phyloP scores from a whole-genome alignment of 164 flowering plant genomes.

The Aristolochia californica region DNA sequence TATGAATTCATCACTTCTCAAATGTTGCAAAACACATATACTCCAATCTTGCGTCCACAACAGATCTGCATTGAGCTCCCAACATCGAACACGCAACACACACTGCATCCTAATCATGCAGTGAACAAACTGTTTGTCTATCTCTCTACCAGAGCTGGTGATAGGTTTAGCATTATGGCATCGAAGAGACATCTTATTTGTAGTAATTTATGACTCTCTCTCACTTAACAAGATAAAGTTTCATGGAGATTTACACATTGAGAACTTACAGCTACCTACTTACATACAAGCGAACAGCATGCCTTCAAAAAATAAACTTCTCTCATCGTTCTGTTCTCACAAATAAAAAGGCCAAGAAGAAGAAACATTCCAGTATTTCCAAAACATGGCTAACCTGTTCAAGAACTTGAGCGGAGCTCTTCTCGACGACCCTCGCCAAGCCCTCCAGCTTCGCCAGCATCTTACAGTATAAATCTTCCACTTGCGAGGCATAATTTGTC shows the following conservation, averaged over 20 bases:
- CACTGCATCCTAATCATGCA: too few relatives aligned
- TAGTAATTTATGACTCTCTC: neutral
- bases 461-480: conserved; percentile 73
- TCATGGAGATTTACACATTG: neutral
- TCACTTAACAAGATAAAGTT: neutral
- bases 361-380: neutral
- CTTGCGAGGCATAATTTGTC: conserved; percentile 30
- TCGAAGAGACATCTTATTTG: too few relatives aligned
- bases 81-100: too few relatives aligned
- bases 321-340: neutral
- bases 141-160: too few relatives aligned
- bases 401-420: conserved; percentile 41
- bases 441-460: conserved; percentile 69
- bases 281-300: too few relatives aligned
- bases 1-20: too few relatives aligned
- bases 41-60: too few relatives aligned
- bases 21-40: too few relatives aligned
- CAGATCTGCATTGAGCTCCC: too few relatives aligned
- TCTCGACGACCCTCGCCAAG: conserved; percentile 56
- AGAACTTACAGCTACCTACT: neutral
- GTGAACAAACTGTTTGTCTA: too few relatives aligned
- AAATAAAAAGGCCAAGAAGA: neutral
- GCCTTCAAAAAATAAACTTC: neutral
- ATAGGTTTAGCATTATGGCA: too few relatives aligned
- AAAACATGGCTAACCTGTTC: conserved; percentile 39